These are phyloP conservation scores for Salvia rosmarinus DNA, from an alignment of 257 asterid species.

Conservation along the genomic window DNA sequence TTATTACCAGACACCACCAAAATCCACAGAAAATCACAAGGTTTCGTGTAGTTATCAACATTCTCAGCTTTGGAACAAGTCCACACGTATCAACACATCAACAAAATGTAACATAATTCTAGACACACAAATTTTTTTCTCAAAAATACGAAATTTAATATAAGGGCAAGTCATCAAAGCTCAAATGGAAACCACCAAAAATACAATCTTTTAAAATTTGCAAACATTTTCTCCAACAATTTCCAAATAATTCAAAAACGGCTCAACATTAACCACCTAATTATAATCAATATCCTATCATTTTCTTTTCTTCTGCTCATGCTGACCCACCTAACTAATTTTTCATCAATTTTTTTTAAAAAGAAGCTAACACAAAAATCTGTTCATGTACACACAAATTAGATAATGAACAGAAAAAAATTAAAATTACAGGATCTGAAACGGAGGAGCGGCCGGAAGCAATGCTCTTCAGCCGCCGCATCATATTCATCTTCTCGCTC, in stretches of 20 bases:
- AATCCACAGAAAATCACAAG: slow-evolving; percentile 23
- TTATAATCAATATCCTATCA: slow-evolving; percentile 8
- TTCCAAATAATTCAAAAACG: slow-evolving; percentile 4
- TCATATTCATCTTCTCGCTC: slow-evolving; percentile 59
- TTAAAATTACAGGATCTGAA: slow-evolving; percentile 80
- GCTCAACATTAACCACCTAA: slow-evolving; percentile 13
- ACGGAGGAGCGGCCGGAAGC: slow-evolving; percentile 89
- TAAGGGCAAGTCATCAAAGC: neutral
- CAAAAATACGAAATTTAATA: neutral
- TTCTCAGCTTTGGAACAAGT: slow-evolving; percentile 31
- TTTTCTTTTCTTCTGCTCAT: neutral
- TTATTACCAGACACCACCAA: slow-evolving; percentile 1
- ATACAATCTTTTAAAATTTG: neutral
- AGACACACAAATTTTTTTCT: neutral
- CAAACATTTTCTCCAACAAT: neutral
- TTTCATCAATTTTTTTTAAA: too few species aligned
- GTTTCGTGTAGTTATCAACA: slow-evolving; percentile 15
- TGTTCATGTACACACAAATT: neutral
- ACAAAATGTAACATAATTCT: neutral
- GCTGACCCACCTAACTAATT: neutral
- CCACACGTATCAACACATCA: slow-evolving; percentile 12
- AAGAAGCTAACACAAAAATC: neutral
- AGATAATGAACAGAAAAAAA: neutral
- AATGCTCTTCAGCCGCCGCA: slow-evolving; percentile 93
- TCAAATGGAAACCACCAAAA: slow-evolving; percentile 8